Base-by-base conservation (phyloP, 805 yeast genomes). In the Barnettozyma wickerhamii region DNA sequence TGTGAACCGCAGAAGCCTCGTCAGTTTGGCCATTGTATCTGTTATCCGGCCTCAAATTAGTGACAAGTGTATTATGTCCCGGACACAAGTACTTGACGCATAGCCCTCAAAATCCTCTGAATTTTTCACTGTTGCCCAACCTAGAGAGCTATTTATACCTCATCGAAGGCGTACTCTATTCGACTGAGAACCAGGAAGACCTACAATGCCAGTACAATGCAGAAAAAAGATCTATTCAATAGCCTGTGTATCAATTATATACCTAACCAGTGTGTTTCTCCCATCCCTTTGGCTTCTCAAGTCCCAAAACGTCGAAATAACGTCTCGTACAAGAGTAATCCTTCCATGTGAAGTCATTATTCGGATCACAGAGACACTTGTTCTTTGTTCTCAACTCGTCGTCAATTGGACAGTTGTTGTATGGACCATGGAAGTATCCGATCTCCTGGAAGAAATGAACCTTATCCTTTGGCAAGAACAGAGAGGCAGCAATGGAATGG, bases 351-450 rank as follows among this genome's bases (percentile, higher is more conserved):
- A 85, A 81, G 64, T 85, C 95, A 7, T 76, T 68, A 10, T 65
- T 58, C 33, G 88, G 84, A 52, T 79, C 61, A 68, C 95, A 88
- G 45, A 75, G 69, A 71, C 97, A 89, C 52, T 72, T 81, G 57
- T 75, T 75, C 30, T 65, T 68, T 37, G 59, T 47, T 70, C 91
- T 76, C n/a, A 75, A 60, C 17, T 64, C 69, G 40, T 74, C 74
- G 53, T 83, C 81, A 42, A 82, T 69, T 4, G 93, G 91, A 73
- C 95, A 85, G 63, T 80, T 79, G 56, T 75, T 67, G 76, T 81
- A 86, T 18, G 95, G 95, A 45, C 73, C 80, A 59, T 87, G 96
- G 67, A 59, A 84, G 64, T 88, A 87, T 38, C 95, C 95, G 47
- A 87, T 75, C 55, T 87, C 95, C 45, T 77, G 83, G 59, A 89